Conservation (phyloP, 768 basidiomycete genomes). For the Mycena latifolia region DNA sequence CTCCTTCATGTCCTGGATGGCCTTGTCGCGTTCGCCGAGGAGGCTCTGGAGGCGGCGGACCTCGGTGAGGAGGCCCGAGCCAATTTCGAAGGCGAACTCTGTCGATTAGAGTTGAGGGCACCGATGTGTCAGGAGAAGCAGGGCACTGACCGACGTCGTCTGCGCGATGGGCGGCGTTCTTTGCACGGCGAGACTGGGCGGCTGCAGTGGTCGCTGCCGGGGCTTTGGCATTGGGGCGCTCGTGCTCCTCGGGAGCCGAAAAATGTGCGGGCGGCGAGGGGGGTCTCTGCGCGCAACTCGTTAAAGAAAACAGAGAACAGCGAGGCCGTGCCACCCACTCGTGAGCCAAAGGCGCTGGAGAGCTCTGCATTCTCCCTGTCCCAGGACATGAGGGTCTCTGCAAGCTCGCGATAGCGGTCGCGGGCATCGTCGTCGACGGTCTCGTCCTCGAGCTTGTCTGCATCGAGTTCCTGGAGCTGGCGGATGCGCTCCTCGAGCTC, state of each 20-base stretch:
- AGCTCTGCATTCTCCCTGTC: conserved; percentile 84
- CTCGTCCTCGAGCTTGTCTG: conserved; percentile 72
- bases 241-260: conserved; percentile 68
- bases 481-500: conserved; percentile 91
- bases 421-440: conserved; percentile 76
- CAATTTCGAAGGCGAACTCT: conserved; percentile 99
- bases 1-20: conserved; percentile 91
- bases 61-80: conserved; percentile 91
- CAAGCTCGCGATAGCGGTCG: conserved; percentile 81
- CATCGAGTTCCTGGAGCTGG: conserved; percentile 80
- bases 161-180: conserved; percentile 91
- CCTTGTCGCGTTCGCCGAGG: conserved; percentile 92
- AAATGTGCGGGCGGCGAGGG: conserved; percentile 56
- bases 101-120: conserved; percentile 36
- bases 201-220: conserved; percentile 72
- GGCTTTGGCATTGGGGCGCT: conserved; percentile 55
- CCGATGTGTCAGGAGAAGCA: conserved; percentile 18
- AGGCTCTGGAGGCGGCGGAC: conserved; percentile 92
- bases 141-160: conserved; percentile 79
- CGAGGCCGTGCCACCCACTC: conserved; percentile 59
- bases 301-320: neutral
- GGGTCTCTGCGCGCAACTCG: conserved; percentile 7
- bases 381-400: conserved; percentile 82
- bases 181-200: conserved; percentile 88
- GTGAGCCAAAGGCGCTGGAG: conserved; percentile 73